Evolutionary conservation across 164 flowering plant genomes (phyloP).

Genomic region (Hamamelis virginiana): DNA sequence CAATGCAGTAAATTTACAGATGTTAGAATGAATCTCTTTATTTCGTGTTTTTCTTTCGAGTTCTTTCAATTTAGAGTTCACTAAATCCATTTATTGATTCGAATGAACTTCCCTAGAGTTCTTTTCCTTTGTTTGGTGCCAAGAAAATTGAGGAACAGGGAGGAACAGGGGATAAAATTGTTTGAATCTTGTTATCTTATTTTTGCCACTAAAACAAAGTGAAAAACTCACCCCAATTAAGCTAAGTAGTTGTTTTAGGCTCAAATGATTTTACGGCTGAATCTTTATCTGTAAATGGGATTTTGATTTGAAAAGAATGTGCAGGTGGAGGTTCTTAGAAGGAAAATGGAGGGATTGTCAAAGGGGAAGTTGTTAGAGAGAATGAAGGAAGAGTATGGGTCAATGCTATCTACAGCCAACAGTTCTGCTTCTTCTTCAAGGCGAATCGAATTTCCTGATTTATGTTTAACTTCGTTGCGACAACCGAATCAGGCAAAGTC

Average conservation of each 20-base stretch:
- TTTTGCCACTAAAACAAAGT: neutral
- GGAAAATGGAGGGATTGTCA: slow-evolving; percentile 67
- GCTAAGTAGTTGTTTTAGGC: neutral
- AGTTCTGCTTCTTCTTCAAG: slow-evolving; percentile 51
- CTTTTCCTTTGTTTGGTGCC: neutral
- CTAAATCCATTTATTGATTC: neutral
- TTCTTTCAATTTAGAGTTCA: neutral
- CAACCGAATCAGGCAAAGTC: slow-evolving; percentile 36
- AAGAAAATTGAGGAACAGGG: neutral
- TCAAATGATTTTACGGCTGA: neutral
- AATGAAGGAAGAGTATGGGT: slow-evolving; percentile 63
- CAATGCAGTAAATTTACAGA: slow-evolving; percentile 30
- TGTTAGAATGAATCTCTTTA: slow-evolving; percentile 28
- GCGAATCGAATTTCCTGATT: slow-evolving; percentile 38
- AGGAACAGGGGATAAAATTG: neutral
- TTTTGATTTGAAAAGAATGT: slow-evolving; percentile 2
- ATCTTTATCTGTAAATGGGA: neutral
- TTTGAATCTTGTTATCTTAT: too few species aligned
- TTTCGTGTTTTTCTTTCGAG: neutral
- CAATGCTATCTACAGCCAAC: slow-evolving; percentile 39
- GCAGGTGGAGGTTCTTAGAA: slow-evolving; percentile 57
- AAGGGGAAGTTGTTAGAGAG: slow-evolving; percentile 59
- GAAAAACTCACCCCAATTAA: neutral
- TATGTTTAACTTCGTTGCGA: slow-evolving; percentile 18
- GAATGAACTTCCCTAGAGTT: neutral